Conservation (phyloP, 2,329 filamentous ascomycete genomes). For the Zymoseptoria crescenta region DNA sequence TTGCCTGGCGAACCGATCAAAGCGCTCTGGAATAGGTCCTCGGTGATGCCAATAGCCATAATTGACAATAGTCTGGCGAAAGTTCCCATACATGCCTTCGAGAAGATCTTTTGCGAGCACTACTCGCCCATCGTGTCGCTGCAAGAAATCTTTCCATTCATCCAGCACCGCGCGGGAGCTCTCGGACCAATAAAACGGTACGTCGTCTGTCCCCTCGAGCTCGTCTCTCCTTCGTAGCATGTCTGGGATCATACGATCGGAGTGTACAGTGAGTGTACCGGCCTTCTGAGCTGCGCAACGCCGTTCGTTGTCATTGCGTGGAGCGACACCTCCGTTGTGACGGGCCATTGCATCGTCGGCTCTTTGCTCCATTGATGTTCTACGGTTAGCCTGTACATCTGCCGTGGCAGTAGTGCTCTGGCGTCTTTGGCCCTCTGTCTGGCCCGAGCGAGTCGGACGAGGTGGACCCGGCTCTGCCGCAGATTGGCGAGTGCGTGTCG, state of each 20-base stretch:
- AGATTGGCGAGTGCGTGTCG: background rate
- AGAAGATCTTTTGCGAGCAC: background rate
- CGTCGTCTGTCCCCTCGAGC: background rate
- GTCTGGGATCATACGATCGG: background rate
- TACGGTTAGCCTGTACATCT: background rate
- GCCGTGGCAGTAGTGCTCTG: background rate
- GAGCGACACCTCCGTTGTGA: background rate
- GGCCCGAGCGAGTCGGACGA: background rate
- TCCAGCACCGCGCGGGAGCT: background rate
- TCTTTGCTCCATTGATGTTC: background rate
- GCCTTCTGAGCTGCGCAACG: background rate
- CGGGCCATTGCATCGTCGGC: background rate
- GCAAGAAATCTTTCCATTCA: background rate
- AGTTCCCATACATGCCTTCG: background rate
- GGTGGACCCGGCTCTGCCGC: background rate
- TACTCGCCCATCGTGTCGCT: background rate
- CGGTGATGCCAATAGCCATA: conserved; percentile 1
- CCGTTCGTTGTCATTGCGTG: background rate
- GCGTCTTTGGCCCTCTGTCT: background rate
- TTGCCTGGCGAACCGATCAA: background rate
- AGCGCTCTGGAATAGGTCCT: background rate
- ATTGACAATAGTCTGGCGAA: conserved; percentile 2
- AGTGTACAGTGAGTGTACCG: background rate
- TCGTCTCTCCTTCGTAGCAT: background rate
- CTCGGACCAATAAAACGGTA: background rate